Evolutionary conservation across 225 moss, liverwort and hornwort species (phyloP).

Genomic region (Marchantia polymorpha): DNA sequence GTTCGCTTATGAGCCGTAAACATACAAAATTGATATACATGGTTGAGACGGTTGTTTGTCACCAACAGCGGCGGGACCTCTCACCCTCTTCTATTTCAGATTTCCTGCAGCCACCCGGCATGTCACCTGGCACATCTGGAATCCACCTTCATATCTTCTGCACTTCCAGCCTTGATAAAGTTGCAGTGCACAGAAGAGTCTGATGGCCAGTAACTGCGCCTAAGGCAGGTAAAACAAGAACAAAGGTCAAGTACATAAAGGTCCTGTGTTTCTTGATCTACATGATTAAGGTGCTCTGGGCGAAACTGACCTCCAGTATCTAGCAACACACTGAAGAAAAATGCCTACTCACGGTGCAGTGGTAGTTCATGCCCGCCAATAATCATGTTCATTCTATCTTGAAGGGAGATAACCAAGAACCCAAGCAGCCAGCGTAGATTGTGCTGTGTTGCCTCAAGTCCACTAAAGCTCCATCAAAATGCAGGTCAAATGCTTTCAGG

Average conservation of each 20-base stretch:
- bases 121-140: not conserved
- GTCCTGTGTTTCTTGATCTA: not conserved
- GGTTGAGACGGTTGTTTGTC: not conserved
- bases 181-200: not conserved
- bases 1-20: not conserved
- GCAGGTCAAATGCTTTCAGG: not conserved
- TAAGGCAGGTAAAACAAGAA: not conserved
- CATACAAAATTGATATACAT: slow-evolving; percentile 6
- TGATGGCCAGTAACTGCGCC: not conserved
- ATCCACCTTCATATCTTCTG: not conserved
- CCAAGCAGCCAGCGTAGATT: not conserved
- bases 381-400: too few species aligned
- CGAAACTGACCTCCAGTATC: not conserved
- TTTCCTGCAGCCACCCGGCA: not conserved
- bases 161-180: not conserved
- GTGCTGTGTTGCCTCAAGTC: not conserved
- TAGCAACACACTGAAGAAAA: not conserved
- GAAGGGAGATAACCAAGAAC: not conserved
- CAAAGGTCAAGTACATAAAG: not conserved
- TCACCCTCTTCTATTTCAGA: not conserved
- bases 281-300: not conserved
- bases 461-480: not conserved
- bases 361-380: not conserved
- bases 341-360: not conserved
- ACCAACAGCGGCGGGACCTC: not conserved